These are phyloP conservation scores for Fusarium sp. DNA, from an alignment of 2,329 filamentous ascomycete genomes.

Conservation along the genomic window DNA sequence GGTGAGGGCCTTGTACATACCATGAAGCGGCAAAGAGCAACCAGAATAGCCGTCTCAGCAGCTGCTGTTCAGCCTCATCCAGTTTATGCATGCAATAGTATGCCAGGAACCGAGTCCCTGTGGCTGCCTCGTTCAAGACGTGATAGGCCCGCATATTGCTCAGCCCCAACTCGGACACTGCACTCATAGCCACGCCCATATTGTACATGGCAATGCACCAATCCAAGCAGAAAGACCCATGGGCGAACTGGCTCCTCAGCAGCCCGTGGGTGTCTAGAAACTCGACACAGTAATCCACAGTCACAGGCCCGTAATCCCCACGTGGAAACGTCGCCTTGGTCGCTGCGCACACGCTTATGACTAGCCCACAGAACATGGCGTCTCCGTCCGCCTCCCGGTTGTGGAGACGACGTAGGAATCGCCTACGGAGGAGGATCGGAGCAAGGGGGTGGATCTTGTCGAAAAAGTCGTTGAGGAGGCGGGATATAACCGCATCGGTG, in stretches of 20 bases:
- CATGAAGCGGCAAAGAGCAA: conserved; percentile 47
- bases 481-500: conserved; percentile 17
- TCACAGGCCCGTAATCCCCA: conserved; percentile 42
- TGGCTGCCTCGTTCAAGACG: conserved; percentile 41
- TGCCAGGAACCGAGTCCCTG: conserved; percentile 46
- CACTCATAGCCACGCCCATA: conserved; percentile 42
- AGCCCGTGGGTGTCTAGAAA: conserved; percentile 46
- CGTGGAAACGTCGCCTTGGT: conserved; percentile 48
- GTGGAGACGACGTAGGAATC: conserved; percentile 44
- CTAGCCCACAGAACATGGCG: conserved; percentile 47
- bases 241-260: conserved; percentile 28
- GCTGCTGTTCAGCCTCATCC: conserved; percentile 44
- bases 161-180: conserved; percentile 14
- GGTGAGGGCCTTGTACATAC: conserved; percentile 28
- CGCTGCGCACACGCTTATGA: conserved; percentile 51
- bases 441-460: conserved; percentile 50
- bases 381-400: conserved; percentile 42
- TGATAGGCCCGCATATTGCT: conserved; percentile 38
- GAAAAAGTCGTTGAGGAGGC: conserved; percentile 50
- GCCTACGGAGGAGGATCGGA: conserved; percentile 48
- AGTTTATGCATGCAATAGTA: conserved; percentile 42
- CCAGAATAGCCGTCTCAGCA: conserved; percentile 51
- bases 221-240: conserved; percentile 45
- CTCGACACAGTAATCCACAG: conserved; percentile 43
- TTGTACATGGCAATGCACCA: conserved; percentile 54